These are phyloP conservation scores for Dactylis glomerata DNA, from an alignment of 176 grass and related monocot genomes.

Conservation along the genomic window DNA sequence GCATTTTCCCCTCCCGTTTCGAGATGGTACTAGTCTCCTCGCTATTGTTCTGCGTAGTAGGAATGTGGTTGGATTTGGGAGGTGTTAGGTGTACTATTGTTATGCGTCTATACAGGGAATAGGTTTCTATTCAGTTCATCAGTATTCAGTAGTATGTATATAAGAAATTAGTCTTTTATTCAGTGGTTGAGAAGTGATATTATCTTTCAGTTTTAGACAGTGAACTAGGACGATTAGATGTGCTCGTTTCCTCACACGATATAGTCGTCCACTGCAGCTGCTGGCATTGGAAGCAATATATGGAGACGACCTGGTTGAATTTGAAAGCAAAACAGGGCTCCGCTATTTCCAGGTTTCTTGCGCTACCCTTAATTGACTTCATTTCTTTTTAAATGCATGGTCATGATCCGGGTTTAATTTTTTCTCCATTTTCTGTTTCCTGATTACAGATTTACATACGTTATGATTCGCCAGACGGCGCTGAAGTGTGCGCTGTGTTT, in stretches of 20 bases:
- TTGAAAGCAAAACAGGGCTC: slow-evolving; percentile 37
- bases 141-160: not conserved
- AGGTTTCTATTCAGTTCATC: not conserved
- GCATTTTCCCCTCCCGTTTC: not conserved
- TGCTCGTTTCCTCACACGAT: not conserved
- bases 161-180: not conserved
- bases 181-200: not conserved
- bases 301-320: slow-evolving; percentile 29
- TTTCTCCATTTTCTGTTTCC: not conserved
- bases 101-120: not conserved
- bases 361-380: not conserved
- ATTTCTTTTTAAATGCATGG: not conserved
- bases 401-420: not conserved
- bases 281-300: slow-evolving; percentile 58
- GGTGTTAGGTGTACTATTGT: not conserved
- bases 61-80: not conserved
- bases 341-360: slow-evolving; percentile 47
- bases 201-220: not conserved
- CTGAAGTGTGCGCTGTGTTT: slow-evolving; percentile 21
- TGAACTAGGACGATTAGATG: not conserved
- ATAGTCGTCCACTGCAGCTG: slow-evolving; percentile 17
- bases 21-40: not conserved
- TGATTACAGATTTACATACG: slow-evolving; percentile 27
- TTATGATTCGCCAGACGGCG: slow-evolving; percentile 5
- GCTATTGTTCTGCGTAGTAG: not conserved